Conservation (phyloP, 805 yeast genomes). For the Naumovozyma castellii region DNA sequence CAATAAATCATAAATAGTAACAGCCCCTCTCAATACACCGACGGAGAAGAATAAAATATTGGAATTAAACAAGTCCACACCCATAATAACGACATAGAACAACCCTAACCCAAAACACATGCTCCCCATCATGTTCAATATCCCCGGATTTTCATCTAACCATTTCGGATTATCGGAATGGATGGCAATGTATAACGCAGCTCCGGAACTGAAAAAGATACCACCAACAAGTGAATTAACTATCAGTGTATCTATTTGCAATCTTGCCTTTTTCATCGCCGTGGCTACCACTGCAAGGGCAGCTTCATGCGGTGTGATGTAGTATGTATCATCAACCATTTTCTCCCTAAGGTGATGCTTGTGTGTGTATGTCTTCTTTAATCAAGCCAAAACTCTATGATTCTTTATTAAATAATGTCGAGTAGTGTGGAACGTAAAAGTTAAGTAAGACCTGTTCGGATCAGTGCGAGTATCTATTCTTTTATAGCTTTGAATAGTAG, state of each 20-base stretch:
- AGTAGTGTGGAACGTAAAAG: no score
- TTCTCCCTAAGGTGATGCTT: neutral
- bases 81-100: constrained; percentile 65
- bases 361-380: no score
- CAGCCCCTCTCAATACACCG: constrained; percentile 62
- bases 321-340: constrained; percentile 42
- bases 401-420: no score
- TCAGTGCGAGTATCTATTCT: no score
- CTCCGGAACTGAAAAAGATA: constrained; percentile 57
- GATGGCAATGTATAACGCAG: constrained; percentile 53
- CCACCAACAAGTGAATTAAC: constrained; percentile 66
- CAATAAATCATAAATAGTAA: constrained; percentile 49
- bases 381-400: no score
- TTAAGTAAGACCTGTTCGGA: no score
- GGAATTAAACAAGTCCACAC: constrained; percentile 68
- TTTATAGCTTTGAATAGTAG: no score
- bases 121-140: constrained; percentile 50
- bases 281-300: constrained; percentile 81
- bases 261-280: constrained; percentile 71
- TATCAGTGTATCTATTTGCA: constrained; percentile 48
- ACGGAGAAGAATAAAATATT: constrained; percentile 64
- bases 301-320: constrained; percentile 69
- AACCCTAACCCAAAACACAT: constrained; percentile 59
- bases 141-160: constrained; percentile 38
- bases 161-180: constrained; percentile 43